phyloP scores from a whole-genome alignment of 148 eudicot genomes.

The Chenopodium suecicum region DNA sequence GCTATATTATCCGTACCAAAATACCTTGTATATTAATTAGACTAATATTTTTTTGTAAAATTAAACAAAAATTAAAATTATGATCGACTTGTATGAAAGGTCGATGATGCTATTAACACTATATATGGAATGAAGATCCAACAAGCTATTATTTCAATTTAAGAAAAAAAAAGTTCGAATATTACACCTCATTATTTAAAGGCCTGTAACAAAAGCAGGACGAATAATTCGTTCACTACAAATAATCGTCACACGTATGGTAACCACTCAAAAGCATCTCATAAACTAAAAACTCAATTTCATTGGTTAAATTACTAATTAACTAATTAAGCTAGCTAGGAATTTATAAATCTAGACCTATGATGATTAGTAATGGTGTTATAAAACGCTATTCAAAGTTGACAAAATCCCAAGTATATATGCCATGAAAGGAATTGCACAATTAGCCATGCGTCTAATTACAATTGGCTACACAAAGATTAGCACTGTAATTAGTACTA shows the following conservation, averaged over 20 bases:
- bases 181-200: neutral
- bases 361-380: conserved; percentile 18
- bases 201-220: conserved; percentile 7
- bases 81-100: too few species aligned
- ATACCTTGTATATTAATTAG: too few species aligned
- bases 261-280: conserved; percentile 15
- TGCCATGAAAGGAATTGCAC: conserved; percentile 15
- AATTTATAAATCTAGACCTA: conserved; percentile 9
- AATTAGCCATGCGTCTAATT: conserved; percentile 13
- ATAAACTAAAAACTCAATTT: conserved; percentile 9
- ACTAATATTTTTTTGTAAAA: too few species aligned
- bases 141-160: neutral
- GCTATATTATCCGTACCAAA: too few species aligned
- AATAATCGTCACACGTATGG: neutral
- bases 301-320: neutral
- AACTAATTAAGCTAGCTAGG: neutral
- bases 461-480: conserved; percentile 26
- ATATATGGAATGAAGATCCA: neutral
- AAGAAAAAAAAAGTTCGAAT: neutral
- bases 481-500: conserved; percentile 23
- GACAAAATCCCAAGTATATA: conserved; percentile 10
- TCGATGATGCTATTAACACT: neutral
- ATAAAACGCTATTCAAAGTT: conserved; percentile 14
- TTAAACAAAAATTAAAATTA: too few species aligned
- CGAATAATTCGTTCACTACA: neutral